A percentile compares a stretch with the other conserved stretches of the same genome.
Conservation (phyloP, 2,329 filamentous ascomycete genomes). For the Tolypocladium nubicola region DNA sequence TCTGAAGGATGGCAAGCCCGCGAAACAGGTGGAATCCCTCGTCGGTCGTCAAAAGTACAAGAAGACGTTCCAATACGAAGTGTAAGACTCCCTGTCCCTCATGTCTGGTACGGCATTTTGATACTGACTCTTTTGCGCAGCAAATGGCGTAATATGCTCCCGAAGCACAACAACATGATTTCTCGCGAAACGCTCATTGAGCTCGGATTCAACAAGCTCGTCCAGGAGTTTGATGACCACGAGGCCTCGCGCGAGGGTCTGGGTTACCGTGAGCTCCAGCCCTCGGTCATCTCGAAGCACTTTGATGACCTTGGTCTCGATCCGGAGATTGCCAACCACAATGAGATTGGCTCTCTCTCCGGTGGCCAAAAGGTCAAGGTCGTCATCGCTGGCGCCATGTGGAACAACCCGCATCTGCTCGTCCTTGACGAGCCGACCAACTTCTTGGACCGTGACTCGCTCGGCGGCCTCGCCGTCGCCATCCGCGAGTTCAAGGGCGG, state of each 20-base stretch:
- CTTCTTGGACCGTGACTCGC: conserved; percentile 95
- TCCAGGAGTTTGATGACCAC: conserved; percentile 98
- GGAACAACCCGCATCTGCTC: conserved; percentile 96
- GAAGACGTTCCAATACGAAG: conserved; percentile 98
- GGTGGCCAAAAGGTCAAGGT: conserved; percentile 99
- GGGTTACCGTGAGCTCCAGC: conserved; percentile 87
- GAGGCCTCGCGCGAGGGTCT: conserved; percentile 97
- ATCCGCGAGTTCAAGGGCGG: conserved; percentile 98
- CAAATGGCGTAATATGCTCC: conserved; percentile 82
- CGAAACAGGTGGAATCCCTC: conserved; percentile 70
- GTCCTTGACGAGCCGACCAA: conserved; percentile 98
- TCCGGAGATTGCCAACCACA: conserved; percentile 97
- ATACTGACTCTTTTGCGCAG: conserved; percentile 27
- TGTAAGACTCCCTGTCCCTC: conserved; percentile 42
- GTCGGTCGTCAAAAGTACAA: conserved; percentile 98
- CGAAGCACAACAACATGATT: conserved; percentile 88
- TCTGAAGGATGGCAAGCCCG: conserved; percentile 69
- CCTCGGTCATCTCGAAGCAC: conserved; percentile 91
- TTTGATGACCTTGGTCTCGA: conserved; percentile 95
- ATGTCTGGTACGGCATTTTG: neutral
- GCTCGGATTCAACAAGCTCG: conserved; percentile 80
- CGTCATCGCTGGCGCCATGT: conserved; percentile 90
- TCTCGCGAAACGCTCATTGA: conserved; percentile 84
- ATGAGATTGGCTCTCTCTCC: conserved; percentile 90
- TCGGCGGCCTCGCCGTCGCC: conserved; percentile 92